Evolutionary conservation across 768 basidiomycete species (phyloP), one percentile per base, ranked within the genome.

Genomic region (Kwoniella newhampshirensis): DNA sequence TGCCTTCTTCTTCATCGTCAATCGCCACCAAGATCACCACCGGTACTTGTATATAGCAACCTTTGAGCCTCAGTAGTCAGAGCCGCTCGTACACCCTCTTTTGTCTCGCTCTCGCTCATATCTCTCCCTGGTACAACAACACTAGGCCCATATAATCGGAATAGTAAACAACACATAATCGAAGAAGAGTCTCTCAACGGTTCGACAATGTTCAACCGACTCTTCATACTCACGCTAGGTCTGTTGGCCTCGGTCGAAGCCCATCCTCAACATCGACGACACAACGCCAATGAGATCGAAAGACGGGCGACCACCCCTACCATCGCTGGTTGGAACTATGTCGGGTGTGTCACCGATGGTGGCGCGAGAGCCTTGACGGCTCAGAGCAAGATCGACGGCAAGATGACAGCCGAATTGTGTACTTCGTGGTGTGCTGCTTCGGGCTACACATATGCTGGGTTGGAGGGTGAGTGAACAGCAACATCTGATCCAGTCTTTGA

Each of bases 331-430:
- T 64, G 63, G 63, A 42, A 28, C 17, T 57, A 49, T 25, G 12
- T 20, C 26, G 54, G 58, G 6, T 64, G 63, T 51, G 57, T 56
- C 6, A 44, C 20, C 7, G 63, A 64, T 45, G 58, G 52, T 37
- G 35, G 27, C 9, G 42, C 47, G 26, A 44, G 59, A 27, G 54
- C 44, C 18, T 28, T 57, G 36, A 11, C 40, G n/a, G 61, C 51
- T 5, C 1, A 4, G 8, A 52, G 17, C 23, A 50, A 26, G 7
- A 27, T 46, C n/a, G 35, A 45, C 20, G 36, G 32, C 8, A 28
- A 13, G 1, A 63, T 65, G 62, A 66, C 68, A 1, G 55, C 50
- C 3, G 57, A 61, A 21, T 26, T 37, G 46, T 71, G 70, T 59
- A 56, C 64, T 6, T 18, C 54, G 4, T 45, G 30, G 6, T 71